Base-by-base conservation (phyloP, 2,329 filamentous ascomycete species). In the Neonectria hederae region DNA sequence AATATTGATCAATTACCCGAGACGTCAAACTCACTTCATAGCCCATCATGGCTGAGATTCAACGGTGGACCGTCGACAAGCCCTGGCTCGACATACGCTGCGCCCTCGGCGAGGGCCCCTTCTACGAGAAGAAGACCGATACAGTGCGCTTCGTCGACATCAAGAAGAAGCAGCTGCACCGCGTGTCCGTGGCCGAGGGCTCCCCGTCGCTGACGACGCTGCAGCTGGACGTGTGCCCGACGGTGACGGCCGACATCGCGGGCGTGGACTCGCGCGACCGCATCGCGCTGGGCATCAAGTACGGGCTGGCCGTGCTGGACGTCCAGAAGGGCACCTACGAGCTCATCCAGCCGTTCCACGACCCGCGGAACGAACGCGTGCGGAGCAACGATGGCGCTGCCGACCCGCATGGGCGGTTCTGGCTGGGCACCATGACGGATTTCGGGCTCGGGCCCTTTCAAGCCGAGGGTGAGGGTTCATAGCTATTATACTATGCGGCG, bases 361-460 rank as follows among this genome's bases (percentile, higher is more conserved):
- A 81, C 43, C 69, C 73, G 32, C 67, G 72, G 35, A 86, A 83
- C 68, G 80, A 85, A 76, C 80, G 89, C 22, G 83, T 92, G 76
- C 82, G 88, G 61, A 85, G 91, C 78, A 97, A 97, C 75, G 94
- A 97, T 75, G 94, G 94, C 51, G 91, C 89, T 5, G 89, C 92
- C 55, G 94, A 97, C 75, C 89, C 89, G 26, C 85, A 89, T 66
- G 94, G 94, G 32, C 84, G 93, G 35, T 96, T 95, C 80, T 97
- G 93, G 91, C 84, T 94, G 6, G 93, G 93, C 8, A 87, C 87
- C 66, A 97, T 97, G 92, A 96, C 93, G 67, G 93, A 97, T 74
- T 87, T 88, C 71, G 79, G 78, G 17, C 70, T 81, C 21, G 85
- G 86, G 35, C 78, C 79, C 3, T 90, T 92, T 59, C 82, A 89